Base-by-base conservation (phyloP, 257 asterid species). In the Solanum ossicruentum region DNA sequence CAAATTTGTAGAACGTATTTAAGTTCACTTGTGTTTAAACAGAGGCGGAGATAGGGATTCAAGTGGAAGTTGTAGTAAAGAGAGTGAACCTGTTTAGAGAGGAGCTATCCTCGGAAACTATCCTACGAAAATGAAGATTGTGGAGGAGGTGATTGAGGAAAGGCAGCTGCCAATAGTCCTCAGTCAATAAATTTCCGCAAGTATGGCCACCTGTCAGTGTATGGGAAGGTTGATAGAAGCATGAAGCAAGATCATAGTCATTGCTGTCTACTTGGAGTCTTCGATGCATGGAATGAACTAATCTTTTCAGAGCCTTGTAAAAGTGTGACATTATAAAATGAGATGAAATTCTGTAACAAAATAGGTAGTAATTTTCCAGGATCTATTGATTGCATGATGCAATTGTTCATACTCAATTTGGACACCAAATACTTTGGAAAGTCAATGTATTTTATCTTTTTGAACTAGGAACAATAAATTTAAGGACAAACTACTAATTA, bases 11-110 rank as follows among this genome's bases (percentile, higher is more conserved):
- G 18, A 56, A 69, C 51, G 66, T 20, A 1, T 20, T 58, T 58
- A 20, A 58, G 15, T 11, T 47, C 7, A 49, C 21, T 72, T 51
- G 54, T 63, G 55, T 75, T 83, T 54, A 39, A 58, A 85, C 95
- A 95, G 98, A 90, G 98, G 99, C 32, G 98, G 99, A 77, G 99
- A 93, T 32, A 93, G 99, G 97, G 99, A 97, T 92, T 95, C 99
- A 1, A 98, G 99, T 23, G 99, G 98, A 89, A 83, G 93, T 5
- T 97, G 99, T 88, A 92, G 87, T 1, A 94, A 95, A 43, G 99
- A 97, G 88, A 92, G 85, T 10, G 94, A 92, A 66, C 99, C 99
- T 23, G 96, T 93, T 21, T 61, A 82, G 63, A 89, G 72, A 12
- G 98, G 99, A 52, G 83, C 92, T 75, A 92, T 95, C 86, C 90